A percentile compares a stretch with the other conserved stretches of the same genome.
Evolutionary conservation across 495 filamentous ascomycete species (phyloP).

Genomic region (Neurospora sp.): DNA sequence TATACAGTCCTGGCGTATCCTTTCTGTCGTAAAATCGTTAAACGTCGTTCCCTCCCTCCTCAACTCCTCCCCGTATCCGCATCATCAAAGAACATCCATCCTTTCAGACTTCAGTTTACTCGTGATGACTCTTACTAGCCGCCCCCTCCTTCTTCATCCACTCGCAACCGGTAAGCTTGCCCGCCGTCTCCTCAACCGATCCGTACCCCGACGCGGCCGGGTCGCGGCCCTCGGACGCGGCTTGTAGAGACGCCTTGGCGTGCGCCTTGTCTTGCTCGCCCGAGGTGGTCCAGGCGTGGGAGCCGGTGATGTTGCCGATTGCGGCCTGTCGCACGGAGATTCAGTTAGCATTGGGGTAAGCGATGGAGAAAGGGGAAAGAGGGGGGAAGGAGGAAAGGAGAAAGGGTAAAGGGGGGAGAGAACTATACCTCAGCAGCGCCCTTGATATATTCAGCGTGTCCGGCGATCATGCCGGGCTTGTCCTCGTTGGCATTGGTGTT

Average conservation of each 20-base stretch:
- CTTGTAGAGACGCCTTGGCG: conserved; percentile 31
- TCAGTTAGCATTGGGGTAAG: too few species aligned
- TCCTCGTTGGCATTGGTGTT: too few species aligned
- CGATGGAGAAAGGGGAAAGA: too few species aligned
- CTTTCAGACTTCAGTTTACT: not conserved
- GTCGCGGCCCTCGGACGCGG: conserved; percentile 31
- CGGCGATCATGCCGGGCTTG: conserved; percentile 31
- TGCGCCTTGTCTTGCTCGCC: conserved; percentile 38
- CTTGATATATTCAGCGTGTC: conserved; percentile 39
- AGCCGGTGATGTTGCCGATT: conserved; percentile 32
- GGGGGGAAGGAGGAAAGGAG: too few species aligned
- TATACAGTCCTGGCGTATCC: too few species aligned
- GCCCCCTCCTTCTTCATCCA: conserved; percentile 37
- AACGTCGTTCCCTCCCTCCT: too few species aligned
- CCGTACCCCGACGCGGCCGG: conserved; percentile 30
- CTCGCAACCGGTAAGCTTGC: conserved; percentile 33
- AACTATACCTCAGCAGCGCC: conserved; percentile 33
- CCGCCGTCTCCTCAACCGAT: conserved; percentile 34
- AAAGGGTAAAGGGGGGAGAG: too few species aligned
- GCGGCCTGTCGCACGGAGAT: not conserved
- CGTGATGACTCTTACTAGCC: conserved; percentile 15
- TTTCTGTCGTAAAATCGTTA: too few species aligned
- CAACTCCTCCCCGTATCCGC: too few species aligned
- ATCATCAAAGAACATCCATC: too few species aligned
- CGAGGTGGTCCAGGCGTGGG: conserved; percentile 32